phyloP scores from a whole-genome alignment of 2,329 filamentous ascomycete genomes.

The Penicillium aurantiogriseum region DNA sequence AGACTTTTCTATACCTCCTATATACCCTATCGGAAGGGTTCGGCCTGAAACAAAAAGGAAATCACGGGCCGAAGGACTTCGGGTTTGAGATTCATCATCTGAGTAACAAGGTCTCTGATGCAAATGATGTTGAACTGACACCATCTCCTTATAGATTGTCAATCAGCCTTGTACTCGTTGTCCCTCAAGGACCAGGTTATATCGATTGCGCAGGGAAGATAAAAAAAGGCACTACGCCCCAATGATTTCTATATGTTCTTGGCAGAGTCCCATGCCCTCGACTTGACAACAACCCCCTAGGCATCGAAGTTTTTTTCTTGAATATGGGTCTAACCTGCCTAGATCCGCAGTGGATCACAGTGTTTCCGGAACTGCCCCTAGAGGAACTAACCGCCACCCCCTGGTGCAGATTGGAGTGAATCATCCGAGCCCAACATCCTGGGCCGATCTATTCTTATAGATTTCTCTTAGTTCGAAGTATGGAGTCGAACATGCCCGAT shows the following conservation, averaged over 20 bases:
- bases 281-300: conserved; percentile 15
- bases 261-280: conserved; percentile 11
- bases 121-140: not conserved
- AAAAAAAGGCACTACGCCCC: not conserved
- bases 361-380: conserved; percentile 1
- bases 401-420: conserved; percentile 11
- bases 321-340: conserved; percentile 5
- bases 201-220: not conserved
- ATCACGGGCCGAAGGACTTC: conserved; percentile 13
- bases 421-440: conserved; percentile 13
- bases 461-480: conserved; percentile 12
- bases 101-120: conserved; percentile 8
- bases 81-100: conserved; percentile 14
- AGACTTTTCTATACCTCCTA: not conserved
- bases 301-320: conserved; percentile 23
- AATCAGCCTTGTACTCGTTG: conserved; percentile 2
- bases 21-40: not conserved
- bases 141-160: not conserved
- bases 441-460: conserved; percentile 14
- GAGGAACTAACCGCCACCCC: conserved; percentile 10
- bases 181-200: not conserved
- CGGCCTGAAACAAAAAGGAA: not conserved
- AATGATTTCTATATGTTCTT: conserved; percentile 9
- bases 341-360: conserved; percentile 15
- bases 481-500: conserved; percentile 15